Evolutionary conservation across 345 rosid species (phyloP).

Genomic region (Gossypium bickii): DNA sequence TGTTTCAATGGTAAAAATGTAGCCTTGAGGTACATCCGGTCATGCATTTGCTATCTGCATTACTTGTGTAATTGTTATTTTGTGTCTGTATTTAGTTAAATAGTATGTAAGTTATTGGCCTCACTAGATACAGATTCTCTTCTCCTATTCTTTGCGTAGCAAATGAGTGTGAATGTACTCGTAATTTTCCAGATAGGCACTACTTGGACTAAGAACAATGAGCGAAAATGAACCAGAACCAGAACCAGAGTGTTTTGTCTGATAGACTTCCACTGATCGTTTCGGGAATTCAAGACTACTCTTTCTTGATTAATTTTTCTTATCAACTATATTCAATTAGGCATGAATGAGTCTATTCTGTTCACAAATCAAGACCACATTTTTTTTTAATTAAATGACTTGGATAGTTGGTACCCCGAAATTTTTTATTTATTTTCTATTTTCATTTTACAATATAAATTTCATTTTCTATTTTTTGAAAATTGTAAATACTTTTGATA

Average conservation of each 20-base stretch:
- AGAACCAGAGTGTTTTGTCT: background rate
- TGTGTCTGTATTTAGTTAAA: background rate
- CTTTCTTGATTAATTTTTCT: background rate
- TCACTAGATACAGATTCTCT: background rate
- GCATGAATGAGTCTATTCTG: background rate
- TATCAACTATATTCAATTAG: background rate
- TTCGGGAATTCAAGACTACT: background rate
- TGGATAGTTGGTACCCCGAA: too few species aligned
- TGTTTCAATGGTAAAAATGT: constrained; percentile 37
- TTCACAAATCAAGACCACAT: background rate
- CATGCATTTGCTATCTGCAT: background rate
- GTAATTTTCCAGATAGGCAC: background rate
- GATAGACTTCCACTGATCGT: background rate
- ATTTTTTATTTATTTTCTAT: too few species aligned
- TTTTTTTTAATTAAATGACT: too few species aligned
- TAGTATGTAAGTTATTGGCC: background rate
- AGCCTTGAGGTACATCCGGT: constrained; percentile 31
- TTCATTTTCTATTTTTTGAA: too few species aligned
- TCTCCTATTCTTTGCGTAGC: background rate
- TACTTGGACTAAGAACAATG: background rate
- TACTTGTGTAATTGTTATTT: background rate
- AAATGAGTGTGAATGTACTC: background rate
- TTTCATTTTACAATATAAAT: too few species aligned
- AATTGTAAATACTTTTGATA: too few species aligned
- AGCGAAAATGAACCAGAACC: background rate